These are phyloP conservation scores for Podosphaera xanthii DNA, from an alignment of 2,329 filamentous ascomycete species.

Conservation along the genomic window DNA sequence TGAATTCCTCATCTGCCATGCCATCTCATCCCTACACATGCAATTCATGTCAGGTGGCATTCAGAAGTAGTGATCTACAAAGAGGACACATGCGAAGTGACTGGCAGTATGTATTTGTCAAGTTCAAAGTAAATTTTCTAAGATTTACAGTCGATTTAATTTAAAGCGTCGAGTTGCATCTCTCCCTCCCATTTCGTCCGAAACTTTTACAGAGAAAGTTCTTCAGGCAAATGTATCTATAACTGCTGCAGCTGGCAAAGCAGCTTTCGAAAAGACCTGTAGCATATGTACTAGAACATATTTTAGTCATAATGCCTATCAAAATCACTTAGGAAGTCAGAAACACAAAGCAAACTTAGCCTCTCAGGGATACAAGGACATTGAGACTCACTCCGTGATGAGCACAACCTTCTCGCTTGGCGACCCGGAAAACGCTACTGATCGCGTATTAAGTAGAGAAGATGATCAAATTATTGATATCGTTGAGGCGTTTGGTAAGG, in stretches of 20 bases:
- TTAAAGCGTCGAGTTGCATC: conserved; percentile 83
- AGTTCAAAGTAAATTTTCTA: not conserved
- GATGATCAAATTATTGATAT: conserved; percentile 19
- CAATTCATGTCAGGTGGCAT: conserved; percentile 94
- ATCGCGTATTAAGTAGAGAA: too few relatives aligned
- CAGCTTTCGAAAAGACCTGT: conserved; percentile 69
- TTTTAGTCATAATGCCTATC: conserved; percentile 87
- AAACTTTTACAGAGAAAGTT: conserved; percentile 89
- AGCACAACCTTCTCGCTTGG: conserved; percentile 83
- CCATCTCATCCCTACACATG: conserved; percentile 72
- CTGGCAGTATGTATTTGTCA: conserved; percentile 60
- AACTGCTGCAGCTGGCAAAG: conserved; percentile 66
- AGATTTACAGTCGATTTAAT: conserved; percentile 54
- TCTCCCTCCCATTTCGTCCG: conserved; percentile 72
- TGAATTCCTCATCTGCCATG: too few relatives aligned
- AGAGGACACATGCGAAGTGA: conserved; percentile 93
- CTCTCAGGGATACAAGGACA: conserved; percentile 20
- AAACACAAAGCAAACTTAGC: conserved; percentile 60
- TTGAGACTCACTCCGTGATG: conserved; percentile 61
- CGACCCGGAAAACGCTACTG: conserved; percentile 29
- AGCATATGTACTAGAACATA: conserved; percentile 73
- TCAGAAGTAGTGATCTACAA: conserved; percentile 81
- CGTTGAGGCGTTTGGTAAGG: conserved; percentile 41
- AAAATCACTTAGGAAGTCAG: conserved; percentile 75
- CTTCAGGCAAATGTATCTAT: conserved; percentile 71